Base-by-base conservation (phyloP, 176 grass and related monocot genomes). In the Chrysopogon serrulatus region DNA sequence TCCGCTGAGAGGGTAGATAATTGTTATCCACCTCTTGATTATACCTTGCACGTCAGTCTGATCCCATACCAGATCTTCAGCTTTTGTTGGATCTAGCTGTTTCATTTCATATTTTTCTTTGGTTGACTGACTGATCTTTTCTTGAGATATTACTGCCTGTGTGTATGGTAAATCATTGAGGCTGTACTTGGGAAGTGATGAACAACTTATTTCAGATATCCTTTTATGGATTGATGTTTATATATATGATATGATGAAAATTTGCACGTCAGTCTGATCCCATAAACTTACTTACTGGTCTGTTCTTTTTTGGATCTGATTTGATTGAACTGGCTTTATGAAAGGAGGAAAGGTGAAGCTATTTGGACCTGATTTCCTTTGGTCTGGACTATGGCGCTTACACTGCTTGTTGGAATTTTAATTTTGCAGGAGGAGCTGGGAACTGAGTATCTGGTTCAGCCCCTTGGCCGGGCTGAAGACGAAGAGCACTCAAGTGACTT, bases 221-320 rank as follows among this genome's bases (percentile, higher is more conserved):
- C 87, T 80, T 31, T 69, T 8, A 81, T 77, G 71, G 78, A 82
- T 76, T 42, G 42, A 13, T 62, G 33, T 28, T 8, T 57, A 1
- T 57, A 1, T 57, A 24, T 16, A 37, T 57, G 53, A 71, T 76
- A 83, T 79, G 88, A 68, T 83, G 88, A 90, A 8, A 90, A 83
- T 51, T 90, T 87, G 89, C 89, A 90, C 84, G 89, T 90, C 88
- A 90, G 88, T 87, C 88, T 87, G 80, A 84, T 84, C 75, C 80
- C 79, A 85, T 5, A 23, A 33, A 42, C 71, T 39, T 53, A 18
- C 26, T 49, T 57, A 10, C 7, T 4, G 11, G 24, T 14, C 7
- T 4, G 11, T 10, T 14, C 13, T 6, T 30, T 28, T 70, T 70
- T 28, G 15, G 31, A 26, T 32, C 53, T 57, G 51, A 54, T 34